Evolutionary conservation across 139 green algal species (phyloP).

Genomic region (Tetraselmis striata): DNA sequence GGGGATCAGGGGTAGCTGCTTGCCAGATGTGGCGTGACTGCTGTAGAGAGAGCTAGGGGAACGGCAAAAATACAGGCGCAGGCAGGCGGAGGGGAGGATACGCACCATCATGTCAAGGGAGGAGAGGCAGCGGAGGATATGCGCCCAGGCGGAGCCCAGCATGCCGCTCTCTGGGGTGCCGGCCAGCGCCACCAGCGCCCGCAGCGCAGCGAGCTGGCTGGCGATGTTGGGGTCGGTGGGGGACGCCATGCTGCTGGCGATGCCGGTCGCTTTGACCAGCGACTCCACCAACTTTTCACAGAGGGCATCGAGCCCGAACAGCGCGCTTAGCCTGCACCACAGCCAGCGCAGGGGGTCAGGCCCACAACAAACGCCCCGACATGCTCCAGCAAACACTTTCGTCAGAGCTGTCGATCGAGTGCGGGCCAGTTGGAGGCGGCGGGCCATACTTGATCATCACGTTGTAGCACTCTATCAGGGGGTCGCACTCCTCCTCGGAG

Average conservation of each 20-base stretch:
- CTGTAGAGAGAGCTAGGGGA: too few species aligned
- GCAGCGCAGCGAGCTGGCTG: slow-evolving; percentile 62
- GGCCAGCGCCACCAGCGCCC: slow-evolving; percentile 48
- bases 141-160: slow-evolving; percentile 66
- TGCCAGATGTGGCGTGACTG: too few species aligned
- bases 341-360: too few species aligned
- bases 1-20: too few species aligned
- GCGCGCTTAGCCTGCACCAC: slow-evolving; percentile 36
- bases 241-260: neutral
- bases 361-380: too few species aligned
- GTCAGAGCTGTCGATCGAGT: neutral
- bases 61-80: too few species aligned
- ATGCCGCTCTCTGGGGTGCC: slow-evolving; percentile 47
- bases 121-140: slow-evolving; percentile 61
- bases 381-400: too few species aligned
- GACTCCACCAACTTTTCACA: slow-evolving; percentile 40
- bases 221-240: slow-evolving; percentile 8
- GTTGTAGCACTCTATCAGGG: neutral
- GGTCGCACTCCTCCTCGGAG: neutral
- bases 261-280: slow-evolving; percentile 31
- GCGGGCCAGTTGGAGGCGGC: too few species aligned
- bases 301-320: slow-evolving; percentile 56
- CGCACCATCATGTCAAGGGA: slow-evolving; percentile 33
- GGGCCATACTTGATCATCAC: neutral
- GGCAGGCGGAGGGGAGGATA: neutral